Percentiles rank a stretch among this genome's conserved stretches.
phyloP scores from a whole-genome alignment of 352 stramenopile species.

The Phytophthora hybrid region DNA sequence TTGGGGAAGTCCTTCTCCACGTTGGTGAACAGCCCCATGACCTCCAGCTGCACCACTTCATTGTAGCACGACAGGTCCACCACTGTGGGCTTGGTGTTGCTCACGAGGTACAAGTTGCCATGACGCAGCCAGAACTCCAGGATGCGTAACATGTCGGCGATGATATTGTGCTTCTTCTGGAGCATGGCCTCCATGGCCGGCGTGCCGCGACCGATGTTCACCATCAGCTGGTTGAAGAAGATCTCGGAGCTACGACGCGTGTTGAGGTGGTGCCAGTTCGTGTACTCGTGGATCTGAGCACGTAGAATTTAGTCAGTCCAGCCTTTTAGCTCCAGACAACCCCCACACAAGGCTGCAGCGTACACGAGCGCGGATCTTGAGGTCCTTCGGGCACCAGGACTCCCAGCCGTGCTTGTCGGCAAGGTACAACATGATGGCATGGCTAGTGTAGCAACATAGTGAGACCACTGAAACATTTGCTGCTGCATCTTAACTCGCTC shows the following conservation, averaged over 20 bases:
- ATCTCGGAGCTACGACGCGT: slow-evolving; percentile 67
- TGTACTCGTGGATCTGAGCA: slow-evolving; percentile 79
- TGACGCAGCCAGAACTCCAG: slow-evolving; percentile 77
- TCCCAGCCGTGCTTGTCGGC: slow-evolving; percentile 74
- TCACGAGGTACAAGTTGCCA: slow-evolving; percentile 70
- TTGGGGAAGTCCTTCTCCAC: slow-evolving; percentile 64
- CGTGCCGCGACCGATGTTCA: slow-evolving; percentile 59
- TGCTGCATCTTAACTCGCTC: not conserved
- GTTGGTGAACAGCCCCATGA: slow-evolving; percentile 64
- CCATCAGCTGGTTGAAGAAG: slow-evolving; percentile 70
- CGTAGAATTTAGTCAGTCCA: not conserved
- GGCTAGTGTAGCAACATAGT: slow-evolving; percentile 35
- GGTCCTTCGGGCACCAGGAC: slow-evolving; percentile 65
- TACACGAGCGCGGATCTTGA: slow-evolving; percentile 71
- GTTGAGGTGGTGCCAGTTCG: slow-evolving; percentile 84
- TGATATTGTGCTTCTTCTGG: slow-evolving; percentile 61
- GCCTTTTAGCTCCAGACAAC: not conserved
- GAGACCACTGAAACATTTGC: not conserved
- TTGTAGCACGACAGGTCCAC: slow-evolving; percentile 85
- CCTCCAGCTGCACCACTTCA: slow-evolving; percentile 76
- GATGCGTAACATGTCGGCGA: slow-evolving; percentile 67
- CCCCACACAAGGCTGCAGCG: slow-evolving; percentile 2
- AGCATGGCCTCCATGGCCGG: slow-evolving; percentile 56
- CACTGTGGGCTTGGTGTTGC: slow-evolving; percentile 59
- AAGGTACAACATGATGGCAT: slow-evolving; percentile 82